Conservation (phyloP, 306 rosid species). For the Adenanthera pavonina region DNA sequence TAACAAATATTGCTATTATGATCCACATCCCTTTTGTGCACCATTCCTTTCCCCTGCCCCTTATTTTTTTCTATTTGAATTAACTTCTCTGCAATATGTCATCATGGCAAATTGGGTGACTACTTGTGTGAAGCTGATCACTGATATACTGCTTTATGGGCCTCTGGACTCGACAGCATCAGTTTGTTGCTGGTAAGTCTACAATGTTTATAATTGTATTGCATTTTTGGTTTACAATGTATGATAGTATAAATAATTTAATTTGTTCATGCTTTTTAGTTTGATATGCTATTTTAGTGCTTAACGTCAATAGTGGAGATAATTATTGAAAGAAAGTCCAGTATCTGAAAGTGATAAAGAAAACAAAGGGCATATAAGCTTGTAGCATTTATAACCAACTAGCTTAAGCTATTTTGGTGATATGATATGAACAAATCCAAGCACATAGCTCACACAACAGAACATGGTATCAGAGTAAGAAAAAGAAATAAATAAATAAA, state of each 20-base stretch:
- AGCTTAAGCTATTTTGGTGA: no score
- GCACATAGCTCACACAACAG: no score
- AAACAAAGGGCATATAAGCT: no score
- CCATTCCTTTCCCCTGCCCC: conserved; percentile 7
- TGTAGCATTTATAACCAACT: no score
- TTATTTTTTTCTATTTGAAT: conserved; percentile 23
- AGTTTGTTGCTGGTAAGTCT: conserved; percentile 97
- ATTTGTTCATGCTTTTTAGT: not conserved
- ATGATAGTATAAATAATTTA: not conserved
- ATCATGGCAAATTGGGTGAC: conserved; percentile 49
- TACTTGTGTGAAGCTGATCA: conserved; percentile 46
- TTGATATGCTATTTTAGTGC: conserved; percentile 1
- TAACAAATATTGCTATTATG: not conserved
- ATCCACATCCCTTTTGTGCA: not conserved
- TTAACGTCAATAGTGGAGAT: not conserved
- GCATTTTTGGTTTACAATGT: conserved; percentile 9
- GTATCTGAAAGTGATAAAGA: no score
- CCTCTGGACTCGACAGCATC: conserved; percentile 78
- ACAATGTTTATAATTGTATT: conserved; percentile 28
- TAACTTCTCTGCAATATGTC: conserved; percentile 45
- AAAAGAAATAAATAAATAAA: no score
- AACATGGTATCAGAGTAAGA: no score
- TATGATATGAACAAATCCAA: no score
- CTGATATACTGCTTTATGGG: conserved; percentile 50
- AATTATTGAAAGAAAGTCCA: no score